Evolutionary conservation across 2,329 filamentous ascomycete genomes (phyloP), one percentile per base, ranked within the genome.

Genomic region (Cadophora gregata): DNA sequence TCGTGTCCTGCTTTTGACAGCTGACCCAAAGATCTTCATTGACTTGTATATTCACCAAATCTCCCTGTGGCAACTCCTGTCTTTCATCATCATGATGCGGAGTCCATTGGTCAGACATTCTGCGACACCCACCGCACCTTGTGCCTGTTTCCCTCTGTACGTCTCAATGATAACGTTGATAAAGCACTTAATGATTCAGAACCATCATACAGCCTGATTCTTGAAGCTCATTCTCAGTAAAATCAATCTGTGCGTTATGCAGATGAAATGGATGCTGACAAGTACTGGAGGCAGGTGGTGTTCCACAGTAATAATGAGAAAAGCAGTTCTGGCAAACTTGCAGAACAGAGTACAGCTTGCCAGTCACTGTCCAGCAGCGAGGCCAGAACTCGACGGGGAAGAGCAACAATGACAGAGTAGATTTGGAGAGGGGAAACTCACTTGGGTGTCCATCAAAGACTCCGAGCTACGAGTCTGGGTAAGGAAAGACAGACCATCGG

Each of bases 61-160:
- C 65, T 65, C 10, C 65, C 12, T 5, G 47, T 29, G n/a, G 31
- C 58, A 21, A 48, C 47, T 25, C 62, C 42, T 6, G 64, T 62
- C 50, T 70, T n/a, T 71, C 14, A 61, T 63, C 7, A 55, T 47
- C 19, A 69, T 12, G 4, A 25, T 51, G 4, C 65, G 24, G 3
- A 53, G 55, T 6, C 67, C 69, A 42, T 70, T 68, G 4, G 63
- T 53, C 31, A 71, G 31, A 1, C 65, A 67, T 48, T 69, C 62
- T 10, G 61, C 56, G 6, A 59, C 65, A 14, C 65, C 69, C 27
- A 56, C 8, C 19, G 65, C 58, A 14, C 65, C 69, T 36, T 68
- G 65, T n/a, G 68, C 50, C 48, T 68, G 66, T 21, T 36, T 61
- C 21, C 60, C 67, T 50, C 66, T 59, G 47, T 61, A 68, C 4